Base-by-base conservation (phyloP, 805 yeast species). In the Yarrowia sp. region DNA sequence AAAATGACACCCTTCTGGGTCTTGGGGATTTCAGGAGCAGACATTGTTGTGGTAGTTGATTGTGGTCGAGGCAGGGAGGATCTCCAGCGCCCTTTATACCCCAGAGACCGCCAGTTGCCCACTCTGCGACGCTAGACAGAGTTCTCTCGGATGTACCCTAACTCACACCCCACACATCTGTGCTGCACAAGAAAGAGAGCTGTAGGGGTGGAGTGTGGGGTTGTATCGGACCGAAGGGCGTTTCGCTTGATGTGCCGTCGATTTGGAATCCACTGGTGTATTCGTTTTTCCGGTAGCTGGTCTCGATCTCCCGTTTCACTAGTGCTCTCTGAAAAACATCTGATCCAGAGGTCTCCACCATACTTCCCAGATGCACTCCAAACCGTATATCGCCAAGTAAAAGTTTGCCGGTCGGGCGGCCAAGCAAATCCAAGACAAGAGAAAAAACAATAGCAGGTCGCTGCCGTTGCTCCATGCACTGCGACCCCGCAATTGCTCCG, bases 1-100 rank as follows among this genome's bases (percentile, higher is more conserved):
- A 86, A 86, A 70, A 85, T 78, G 44, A 86, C 82, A 63, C 85
- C 94, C 72, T 85, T 86, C 78, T 86, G 92, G 60, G 85, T 81
- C 65, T 74, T 74, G 73, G 92, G 92, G 69, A 86, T 77, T 13
- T 47, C 87, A 82, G 46, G 35, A 44, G 51, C 51, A 29, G 51
- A 44, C 51, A 69, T 76, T 31, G 29, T 32, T 19, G 36, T 2
- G 1, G 29, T 14, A 21, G 56, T 32, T 29, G 33, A 9, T 47
- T 4, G 32, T n/a, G n/a, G 31, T 14, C 10, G 10, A 16, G 14
- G 32, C 14, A 7, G 6, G 18, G 39, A 29, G 21, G n/a, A 9
- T 1, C 8, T 3, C 9, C 16, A 16, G 29, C 3, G 18, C 19
- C 14, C 25, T 32, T 29, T 33, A 36, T 16, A 22, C 41, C 21